These are phyloP conservation scores for Pyronema domesticum DNA, from an alignment of 495 filamentous ascomycete species.

Conservation along the genomic window DNA sequence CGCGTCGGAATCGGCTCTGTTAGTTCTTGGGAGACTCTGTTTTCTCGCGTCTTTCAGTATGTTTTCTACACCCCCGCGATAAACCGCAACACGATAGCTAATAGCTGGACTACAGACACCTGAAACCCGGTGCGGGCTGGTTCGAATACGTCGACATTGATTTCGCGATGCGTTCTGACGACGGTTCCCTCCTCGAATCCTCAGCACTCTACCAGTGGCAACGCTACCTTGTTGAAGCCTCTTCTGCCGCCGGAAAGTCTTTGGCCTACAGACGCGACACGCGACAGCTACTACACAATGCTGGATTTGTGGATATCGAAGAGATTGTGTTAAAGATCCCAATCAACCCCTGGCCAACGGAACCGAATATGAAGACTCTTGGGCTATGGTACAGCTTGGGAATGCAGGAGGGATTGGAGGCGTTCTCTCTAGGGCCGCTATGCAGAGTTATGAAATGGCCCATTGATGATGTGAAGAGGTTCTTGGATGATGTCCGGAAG, in stretches of 20 bases:
- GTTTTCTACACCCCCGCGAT: slow-evolving; percentile 14
- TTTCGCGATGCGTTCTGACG: slow-evolving; percentile 58
- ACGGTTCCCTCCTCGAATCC: slow-evolving; percentile 37
- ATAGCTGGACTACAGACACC: slow-evolving; percentile 34
- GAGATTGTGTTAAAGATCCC: slow-evolving; percentile 57
- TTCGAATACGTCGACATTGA: slow-evolving; percentile 93
- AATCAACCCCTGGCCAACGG: slow-evolving; percentile 59
- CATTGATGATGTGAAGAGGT: slow-evolving; percentile 42
- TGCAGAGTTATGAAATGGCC: slow-evolving; percentile 47
- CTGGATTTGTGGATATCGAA: slow-evolving; percentile 71
- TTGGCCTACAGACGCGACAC: slow-evolving; percentile 49
- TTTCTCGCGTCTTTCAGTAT: slow-evolving; percentile 48
- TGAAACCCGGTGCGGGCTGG: slow-evolving; percentile 58
- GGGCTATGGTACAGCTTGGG: slow-evolving; percentile 77
- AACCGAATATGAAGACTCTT: slow-evolving; percentile 48
- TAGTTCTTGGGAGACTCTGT: slow-evolving; percentile 56
- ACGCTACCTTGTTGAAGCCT: slow-evolving; percentile 49
- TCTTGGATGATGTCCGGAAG: slow-evolving; percentile 43
- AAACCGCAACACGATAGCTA: background rate
- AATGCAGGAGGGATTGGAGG: slow-evolving; percentile 52
- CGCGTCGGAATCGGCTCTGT: slow-evolving; percentile 70
- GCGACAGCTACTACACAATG: slow-evolving; percentile 41
- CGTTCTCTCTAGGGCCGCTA: slow-evolving; percentile 57
- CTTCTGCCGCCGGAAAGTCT: slow-evolving; percentile 42
- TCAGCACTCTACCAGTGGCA: slow-evolving; percentile 48